phyloP scores from a whole-genome alignment of 148 eudicot genomes.

The Amaranthus hypochondriacus region DNA sequence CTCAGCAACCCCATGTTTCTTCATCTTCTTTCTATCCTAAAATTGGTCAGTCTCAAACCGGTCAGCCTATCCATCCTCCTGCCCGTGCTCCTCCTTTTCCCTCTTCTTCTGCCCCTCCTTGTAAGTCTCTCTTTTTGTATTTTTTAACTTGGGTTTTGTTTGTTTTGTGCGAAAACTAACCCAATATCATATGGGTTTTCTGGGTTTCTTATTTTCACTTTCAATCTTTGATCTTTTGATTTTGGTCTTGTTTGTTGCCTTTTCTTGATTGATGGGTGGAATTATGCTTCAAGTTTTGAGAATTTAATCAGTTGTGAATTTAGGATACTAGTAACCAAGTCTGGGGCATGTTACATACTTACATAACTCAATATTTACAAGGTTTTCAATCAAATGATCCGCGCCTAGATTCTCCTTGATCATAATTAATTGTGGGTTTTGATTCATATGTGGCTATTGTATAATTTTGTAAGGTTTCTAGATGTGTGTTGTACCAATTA shows the following conservation, averaged over 20 bases:
- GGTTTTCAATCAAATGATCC: too few relatives aligned
- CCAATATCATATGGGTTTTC: slow-evolving; percentile 10
- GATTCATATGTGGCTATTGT: neutral
- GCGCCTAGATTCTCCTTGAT: too few relatives aligned
- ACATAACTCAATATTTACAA: too few relatives aligned
- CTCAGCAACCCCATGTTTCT: slow-evolving; percentile 7
- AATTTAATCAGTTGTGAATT: too few relatives aligned
- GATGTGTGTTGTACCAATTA: neutral
- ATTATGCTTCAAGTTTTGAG: neutral
- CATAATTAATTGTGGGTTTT: neutral
- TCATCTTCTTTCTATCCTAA: slow-evolving; percentile 35
- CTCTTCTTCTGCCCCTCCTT: slow-evolving; percentile 28
- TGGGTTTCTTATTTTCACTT: slow-evolving; percentile 5
- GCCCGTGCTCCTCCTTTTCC: slow-evolving; percentile 35
- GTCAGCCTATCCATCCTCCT: slow-evolving; percentile 29
- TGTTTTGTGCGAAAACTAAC: neutral
- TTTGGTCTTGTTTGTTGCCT: neutral
- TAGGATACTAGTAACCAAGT: too few relatives aligned
- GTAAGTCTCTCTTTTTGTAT: slow-evolving; percentile 21
- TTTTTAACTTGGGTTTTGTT: neutral
- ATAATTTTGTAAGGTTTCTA: neutral
- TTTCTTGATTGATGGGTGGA: neutral
- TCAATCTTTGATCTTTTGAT: neutral
- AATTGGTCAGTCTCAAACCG: slow-evolving; percentile 31
- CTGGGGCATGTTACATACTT: too few relatives aligned